Evolutionary conservation across 176 grass and related monocot genomes (phyloP).

Genomic region (Musa acuminata): DNA sequence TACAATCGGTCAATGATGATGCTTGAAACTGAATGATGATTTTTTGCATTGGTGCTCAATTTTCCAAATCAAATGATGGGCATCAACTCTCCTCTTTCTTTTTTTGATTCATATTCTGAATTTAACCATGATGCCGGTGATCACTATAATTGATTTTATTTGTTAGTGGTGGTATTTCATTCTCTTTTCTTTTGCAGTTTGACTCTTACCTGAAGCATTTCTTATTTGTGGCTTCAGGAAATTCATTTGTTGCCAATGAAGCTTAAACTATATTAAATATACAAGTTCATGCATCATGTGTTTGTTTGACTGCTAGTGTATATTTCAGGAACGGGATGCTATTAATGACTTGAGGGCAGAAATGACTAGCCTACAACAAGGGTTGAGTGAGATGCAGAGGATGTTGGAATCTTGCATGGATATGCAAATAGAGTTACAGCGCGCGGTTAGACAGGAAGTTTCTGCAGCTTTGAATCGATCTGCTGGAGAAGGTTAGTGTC

Average conservation of each 20-base stretch:
- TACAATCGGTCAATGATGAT: neutral
- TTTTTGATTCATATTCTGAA: neutral
- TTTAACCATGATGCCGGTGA: neutral
- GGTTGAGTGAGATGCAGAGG: conserved; percentile 86
- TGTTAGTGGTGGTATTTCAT: neutral
- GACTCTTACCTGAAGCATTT: neutral
- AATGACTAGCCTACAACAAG: conserved; percentile 79
- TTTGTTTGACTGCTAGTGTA: neutral
- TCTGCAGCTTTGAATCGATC: conserved; percentile 92
- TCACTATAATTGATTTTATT: neutral
- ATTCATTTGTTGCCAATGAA: neutral
- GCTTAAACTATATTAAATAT: neutral
- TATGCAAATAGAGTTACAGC: conserved; percentile 95
- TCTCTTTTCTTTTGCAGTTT: neutral
- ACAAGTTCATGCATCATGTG: neutral
- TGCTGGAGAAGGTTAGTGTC: conserved; percentile 57
- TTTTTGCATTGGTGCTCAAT: neutral
- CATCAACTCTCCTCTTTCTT: neutral
- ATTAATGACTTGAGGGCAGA: conserved; percentile 90
- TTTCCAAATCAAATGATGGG: neutral
- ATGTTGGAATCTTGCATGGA: conserved; percentile 98
- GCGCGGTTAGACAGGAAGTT: conserved; percentile 88
- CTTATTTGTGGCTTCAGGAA: neutral
- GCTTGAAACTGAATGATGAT: too few species aligned
- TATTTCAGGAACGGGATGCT: conserved; percentile 87